Percentiles rank a stretch among this genome's conserved stretches.
phyloP scores from a whole-genome alignment of 371 early-diverging fungal genomes.

The Lichtheimia ramosa region DNA sequence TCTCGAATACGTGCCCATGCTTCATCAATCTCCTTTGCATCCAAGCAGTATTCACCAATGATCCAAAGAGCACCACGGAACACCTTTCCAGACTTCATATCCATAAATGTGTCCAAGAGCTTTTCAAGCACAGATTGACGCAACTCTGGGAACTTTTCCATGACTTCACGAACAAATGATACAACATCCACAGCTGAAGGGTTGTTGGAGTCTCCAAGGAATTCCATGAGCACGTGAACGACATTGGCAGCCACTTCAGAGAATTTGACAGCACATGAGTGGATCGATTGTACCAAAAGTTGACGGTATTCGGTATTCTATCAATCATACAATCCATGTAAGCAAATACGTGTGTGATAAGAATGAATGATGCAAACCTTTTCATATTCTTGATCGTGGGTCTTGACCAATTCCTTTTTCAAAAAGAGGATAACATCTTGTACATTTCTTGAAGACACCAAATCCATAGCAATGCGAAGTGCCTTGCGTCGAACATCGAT shows the following conservation, averaged over 20 bases:
- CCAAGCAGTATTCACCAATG: constrained; percentile 89
- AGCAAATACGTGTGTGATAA: background rate
- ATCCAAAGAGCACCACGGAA: constrained; percentile 97
- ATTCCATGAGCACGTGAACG: constrained; percentile 93
- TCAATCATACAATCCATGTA: background rate
- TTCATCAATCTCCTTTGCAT: constrained; percentile 74
- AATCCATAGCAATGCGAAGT: constrained; percentile 83
- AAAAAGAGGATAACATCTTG: constrained; percentile 90
- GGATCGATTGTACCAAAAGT: constrained; percentile 94
- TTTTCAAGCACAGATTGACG: constrained; percentile 78
- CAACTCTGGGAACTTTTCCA: constrained; percentile 91
- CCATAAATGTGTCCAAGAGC: constrained; percentile 79
- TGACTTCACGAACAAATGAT: constrained; percentile 93
- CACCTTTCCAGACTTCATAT: constrained; percentile 94
- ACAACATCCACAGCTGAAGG: constrained; percentile 95
- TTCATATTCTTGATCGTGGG: constrained; percentile 88
- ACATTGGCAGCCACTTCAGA: constrained; percentile 94
- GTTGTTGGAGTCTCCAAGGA: constrained; percentile 85
- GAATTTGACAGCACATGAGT: constrained; percentile 92
- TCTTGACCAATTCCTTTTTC: constrained; percentile 90
- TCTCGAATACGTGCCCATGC: constrained; percentile 83
- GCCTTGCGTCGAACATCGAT: constrained; percentile 93
- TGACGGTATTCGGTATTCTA: constrained; percentile 91
- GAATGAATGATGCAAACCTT: constrained; percentile 66
- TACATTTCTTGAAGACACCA: constrained; percentile 90